Evolutionary conservation across 371 early-diverging fungal genomes (phyloP).

Genomic region (Furculomyces boomerangus): DNA sequence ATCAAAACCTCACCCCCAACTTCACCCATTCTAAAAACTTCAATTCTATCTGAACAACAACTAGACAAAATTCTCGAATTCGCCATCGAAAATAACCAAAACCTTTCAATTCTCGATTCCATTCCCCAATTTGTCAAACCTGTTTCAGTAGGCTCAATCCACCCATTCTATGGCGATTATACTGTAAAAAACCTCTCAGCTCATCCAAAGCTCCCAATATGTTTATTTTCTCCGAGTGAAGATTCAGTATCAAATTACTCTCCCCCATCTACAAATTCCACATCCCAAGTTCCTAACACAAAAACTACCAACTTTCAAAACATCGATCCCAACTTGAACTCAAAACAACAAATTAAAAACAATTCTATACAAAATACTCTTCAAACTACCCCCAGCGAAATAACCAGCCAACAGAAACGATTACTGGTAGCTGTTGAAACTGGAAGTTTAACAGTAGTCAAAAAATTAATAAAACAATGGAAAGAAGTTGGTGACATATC

Average conservation of each 20-base stretch:
- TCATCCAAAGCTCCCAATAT: not conserved
- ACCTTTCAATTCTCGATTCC: constrained; percentile 4
- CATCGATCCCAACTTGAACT: not conserved
- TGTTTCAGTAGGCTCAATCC: constrained; percentile 40
- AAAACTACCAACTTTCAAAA: not conserved
- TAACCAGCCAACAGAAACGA: constrained; percentile 2
- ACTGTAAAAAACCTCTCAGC: not conserved
- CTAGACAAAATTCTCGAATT: no score
- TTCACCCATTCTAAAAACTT: no score
- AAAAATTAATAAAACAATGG: constrained; percentile 13
- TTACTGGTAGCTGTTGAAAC: constrained; percentile 6
- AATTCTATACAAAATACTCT: not conserved
- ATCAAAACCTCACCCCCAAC: no score
- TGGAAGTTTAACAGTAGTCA: constrained; percentile 13
- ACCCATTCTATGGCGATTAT: constrained; percentile 36
- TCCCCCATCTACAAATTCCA: no score
- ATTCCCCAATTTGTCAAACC: constrained; percentile 42
- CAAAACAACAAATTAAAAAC: not conserved
- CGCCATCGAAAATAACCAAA: no score
- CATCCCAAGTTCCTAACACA: not conserved
- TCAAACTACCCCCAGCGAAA: not conserved
- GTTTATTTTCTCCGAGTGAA: no score
- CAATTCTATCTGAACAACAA: no score
- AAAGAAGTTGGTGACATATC: constrained; percentile 1
- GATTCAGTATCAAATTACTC: no score